Evolutionary conservation across 164 flowering plant species (phyloP).

Genomic region (Chimonanthus praecox): DNA sequence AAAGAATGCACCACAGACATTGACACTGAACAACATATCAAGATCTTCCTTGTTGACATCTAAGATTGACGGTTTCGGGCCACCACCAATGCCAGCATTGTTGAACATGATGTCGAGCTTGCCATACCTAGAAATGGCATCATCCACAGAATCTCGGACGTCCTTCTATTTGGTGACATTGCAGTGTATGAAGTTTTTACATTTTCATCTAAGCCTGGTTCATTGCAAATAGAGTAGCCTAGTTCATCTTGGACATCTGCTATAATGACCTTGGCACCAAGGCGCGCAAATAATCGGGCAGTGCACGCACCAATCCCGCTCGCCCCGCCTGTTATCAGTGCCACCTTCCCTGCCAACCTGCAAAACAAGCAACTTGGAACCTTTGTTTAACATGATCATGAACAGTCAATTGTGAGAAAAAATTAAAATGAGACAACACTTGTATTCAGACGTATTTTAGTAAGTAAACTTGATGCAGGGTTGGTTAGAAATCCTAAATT

Average conservation of each 20-base stretch:
- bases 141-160: too few species aligned
- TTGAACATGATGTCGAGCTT: too few species aligned
- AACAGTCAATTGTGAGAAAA: too few species aligned
- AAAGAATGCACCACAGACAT: neutral
- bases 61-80: too few species aligned
- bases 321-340: slow-evolving; percentile 14
- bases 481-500: too few species aligned
- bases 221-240: slow-evolving; percentile 9
- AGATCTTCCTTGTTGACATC: neutral
- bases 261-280: slow-evolving; percentile 13
- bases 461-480: too few species aligned
- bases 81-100: too few species aligned
- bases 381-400: too few species aligned
- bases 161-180: slow-evolving; percentile 37
- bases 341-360: slow-evolving; percentile 16
- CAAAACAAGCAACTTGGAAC: neutral
- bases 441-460: too few species aligned
- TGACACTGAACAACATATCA: neutral
- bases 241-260: slow-evolving; percentile 13
- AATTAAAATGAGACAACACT: too few species aligned
- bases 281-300: slow-evolving; percentile 1
- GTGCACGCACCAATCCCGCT: slow-evolving; percentile 11
- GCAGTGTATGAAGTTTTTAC: slow-evolving; percentile 27
- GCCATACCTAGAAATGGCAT: too few species aligned
- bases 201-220: neutral